These are phyloP conservation scores for Torulaspora microellipsoides DNA, from an alignment of 805 yeast genomes.

Conservation along the genomic window DNA sequence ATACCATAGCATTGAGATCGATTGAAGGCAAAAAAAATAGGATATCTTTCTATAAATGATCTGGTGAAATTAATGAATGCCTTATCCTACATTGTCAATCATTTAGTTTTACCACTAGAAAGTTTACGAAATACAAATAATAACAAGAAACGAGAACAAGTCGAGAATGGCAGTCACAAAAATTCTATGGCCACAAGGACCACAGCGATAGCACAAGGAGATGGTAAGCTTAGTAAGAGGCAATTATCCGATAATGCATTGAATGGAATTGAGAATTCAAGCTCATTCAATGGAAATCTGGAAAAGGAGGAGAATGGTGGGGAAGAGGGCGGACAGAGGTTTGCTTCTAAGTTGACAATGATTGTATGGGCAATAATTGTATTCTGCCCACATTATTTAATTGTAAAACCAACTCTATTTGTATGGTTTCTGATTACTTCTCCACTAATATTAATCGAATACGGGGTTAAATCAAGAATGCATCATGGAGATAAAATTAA, in stretches of 20 bases:
- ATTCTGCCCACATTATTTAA: slow-evolving; percentile 46
- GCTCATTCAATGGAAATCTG: not conserved
- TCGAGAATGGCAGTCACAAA: slow-evolving; percentile 1
- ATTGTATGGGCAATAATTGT: slow-evolving; percentile 31
- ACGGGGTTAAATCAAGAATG: slow-evolving; percentile 20
- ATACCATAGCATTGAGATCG: too few species aligned
- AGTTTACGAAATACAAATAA: not conserved
- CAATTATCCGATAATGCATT: too few species aligned
- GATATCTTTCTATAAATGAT: too few species aligned
- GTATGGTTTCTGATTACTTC: slow-evolving; percentile 50
- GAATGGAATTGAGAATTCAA: too few species aligned
- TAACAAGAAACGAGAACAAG: slow-evolving; percentile 1
- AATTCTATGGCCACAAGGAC: not conserved
- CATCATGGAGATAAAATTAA: slow-evolving; percentile 6
- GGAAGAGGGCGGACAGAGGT: not conserved
- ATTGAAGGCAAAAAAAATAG: too few species aligned
- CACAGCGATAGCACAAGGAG: not conserved
- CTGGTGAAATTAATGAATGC: slow-evolving; percentile 19
- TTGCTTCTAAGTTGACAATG: not conserved
- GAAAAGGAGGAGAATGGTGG: not conserved
- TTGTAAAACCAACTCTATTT: slow-evolving; percentile 49
- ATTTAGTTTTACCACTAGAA: slow-evolving; percentile 7
- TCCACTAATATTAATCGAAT: slow-evolving; percentile 47
- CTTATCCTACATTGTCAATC: slow-evolving; percentile 30
- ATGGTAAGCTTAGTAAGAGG: not conserved